Conservation (phyloP, 2,329 filamentous ascomycete species). For the Fusarium hainanense region DNA sequence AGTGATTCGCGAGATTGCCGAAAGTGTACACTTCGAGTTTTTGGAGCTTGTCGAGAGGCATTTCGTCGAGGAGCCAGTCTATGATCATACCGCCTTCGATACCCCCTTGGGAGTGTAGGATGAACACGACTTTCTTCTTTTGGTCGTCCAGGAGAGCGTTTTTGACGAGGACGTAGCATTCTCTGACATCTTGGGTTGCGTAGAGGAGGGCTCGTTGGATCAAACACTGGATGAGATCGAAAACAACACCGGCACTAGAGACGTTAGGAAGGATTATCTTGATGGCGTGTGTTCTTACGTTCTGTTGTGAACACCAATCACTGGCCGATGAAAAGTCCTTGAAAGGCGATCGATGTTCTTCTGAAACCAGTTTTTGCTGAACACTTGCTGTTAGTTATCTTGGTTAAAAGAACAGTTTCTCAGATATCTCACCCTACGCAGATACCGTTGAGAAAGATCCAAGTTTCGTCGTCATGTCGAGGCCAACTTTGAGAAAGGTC, state of each 20-base stretch:
- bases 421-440: conserved; percentile 13
- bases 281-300: neutral
- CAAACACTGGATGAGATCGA: conserved; percentile 29
- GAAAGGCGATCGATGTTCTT: conserved; percentile 32
- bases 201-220: conserved; percentile 29
- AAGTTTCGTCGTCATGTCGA: conserved; percentile 22
- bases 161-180: conserved; percentile 30
- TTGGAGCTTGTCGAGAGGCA: conserved; percentile 17
- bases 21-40: conserved; percentile 36
- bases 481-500: conserved; percentile 8
- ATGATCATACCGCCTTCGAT: conserved; percentile 35
- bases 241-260: conserved; percentile 17
- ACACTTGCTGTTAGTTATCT: neutral
- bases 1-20: conserved; percentile 31
- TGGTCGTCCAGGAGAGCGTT: conserved; percentile 12
- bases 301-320: conserved; percentile 26
- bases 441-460: conserved; percentile 37
- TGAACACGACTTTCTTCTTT: conserved; percentile 28
- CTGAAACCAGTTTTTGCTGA: conserved; percentile 27
- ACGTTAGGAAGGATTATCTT: neutral
- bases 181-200: conserved; percentile 29
- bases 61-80: conserved; percentile 33
- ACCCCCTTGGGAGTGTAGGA: conserved; percentile 24
- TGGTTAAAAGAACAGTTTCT: accelerated
- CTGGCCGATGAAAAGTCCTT: conserved; percentile 24